Evolutionary conservation across 2,329 filamentous ascomycete species (phyloP), one percentile per base, ranked within the genome.

Genomic region (Calonectria fujianensis): DNA sequence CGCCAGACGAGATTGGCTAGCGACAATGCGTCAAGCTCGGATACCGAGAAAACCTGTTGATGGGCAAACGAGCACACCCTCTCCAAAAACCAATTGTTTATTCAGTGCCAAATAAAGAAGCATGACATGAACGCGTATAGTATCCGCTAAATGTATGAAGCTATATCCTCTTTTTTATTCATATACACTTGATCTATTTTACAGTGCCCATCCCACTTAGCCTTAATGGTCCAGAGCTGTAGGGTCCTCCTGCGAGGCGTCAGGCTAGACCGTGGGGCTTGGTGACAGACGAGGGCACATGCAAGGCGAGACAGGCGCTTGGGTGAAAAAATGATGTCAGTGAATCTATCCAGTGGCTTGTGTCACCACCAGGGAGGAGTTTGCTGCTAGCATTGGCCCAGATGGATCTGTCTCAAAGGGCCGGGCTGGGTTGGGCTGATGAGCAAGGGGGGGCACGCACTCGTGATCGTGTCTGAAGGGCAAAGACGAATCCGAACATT

Each of bases 1-100:
- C 57, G 24, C 24, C 13, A 24, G 7, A 4, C 24, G 14, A 63
- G 57, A 63, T 63, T 27, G n/a, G 57, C 35, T 41, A 63, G 35
- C 35, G 24, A 63, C 24, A 20, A 29, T 41, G 57, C 57, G 57
- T 63, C 57, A 63, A 63, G 29, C 57, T 63, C 57, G 57, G 57
- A 63, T 63, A 63, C 24, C 57, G 37, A n/a, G 9, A 41, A 41
- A 27, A 37, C 54, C 20, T 27, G 32, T 13, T 3, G 37, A 57
- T 10, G 52, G 8, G 37, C 57, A 63, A 39, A 39, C 35, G 24
- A 63, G 24, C 35, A 29, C 35, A 29, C 57, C n/a, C 57, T 29
- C n/a, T 27, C 10, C 27, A 27, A 13, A 4, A 4, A 16, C 24
- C 37, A 29, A 27, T 63, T 18, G 24, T 63, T 41, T 41, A 31